These are phyloP conservation scores for Amanita rimosa DNA, from an alignment of 768 basidiomycete genomes.

Conservation along the genomic window DNA sequence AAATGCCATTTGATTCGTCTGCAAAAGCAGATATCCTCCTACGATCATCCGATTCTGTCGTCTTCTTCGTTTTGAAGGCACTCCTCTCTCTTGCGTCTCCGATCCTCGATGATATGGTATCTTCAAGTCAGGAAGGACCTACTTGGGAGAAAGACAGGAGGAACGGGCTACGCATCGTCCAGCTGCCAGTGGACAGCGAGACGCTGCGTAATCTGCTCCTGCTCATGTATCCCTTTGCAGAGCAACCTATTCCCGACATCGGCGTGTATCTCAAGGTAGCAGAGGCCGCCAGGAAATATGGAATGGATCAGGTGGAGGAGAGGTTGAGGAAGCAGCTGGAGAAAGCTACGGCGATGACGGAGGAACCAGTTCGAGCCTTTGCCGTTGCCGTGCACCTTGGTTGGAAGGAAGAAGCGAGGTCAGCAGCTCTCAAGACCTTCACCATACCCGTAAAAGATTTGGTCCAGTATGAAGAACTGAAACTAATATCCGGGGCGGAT, in stretches of 20 bases:
- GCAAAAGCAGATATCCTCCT: slow-evolving; percentile 15
- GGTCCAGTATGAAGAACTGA: too few species aligned
- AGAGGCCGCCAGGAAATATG: slow-evolving; percentile 19
- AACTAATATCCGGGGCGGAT: too few species aligned
- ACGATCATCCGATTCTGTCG: slow-evolving; percentile 17
- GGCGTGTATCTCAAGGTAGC: slow-evolving; percentile 14
- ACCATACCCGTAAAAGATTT: too few species aligned
- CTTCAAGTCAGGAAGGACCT: not conserved
- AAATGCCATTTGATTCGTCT: slow-evolving; percentile 1
- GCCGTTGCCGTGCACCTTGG: not conserved
- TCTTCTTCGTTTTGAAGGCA: slow-evolving; percentile 18
- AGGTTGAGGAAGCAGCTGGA: slow-evolving; percentile 13
- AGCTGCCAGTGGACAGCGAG: slow-evolving; percentile 8
- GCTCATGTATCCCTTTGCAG: slow-evolving; percentile 3
- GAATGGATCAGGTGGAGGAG: slow-evolving; percentile 16
- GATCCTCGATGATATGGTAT: slow-evolving; percentile 20
- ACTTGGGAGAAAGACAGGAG: not conserved
- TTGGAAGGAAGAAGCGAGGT: not conserved
- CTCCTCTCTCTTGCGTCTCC: slow-evolving; percentile 20
- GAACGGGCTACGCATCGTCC: slow-evolving; percentile 5
- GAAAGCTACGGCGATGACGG: not conserved
- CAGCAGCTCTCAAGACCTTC: too few species aligned
- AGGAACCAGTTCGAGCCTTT: slow-evolving; percentile 1
- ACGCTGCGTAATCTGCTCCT: slow-evolving; percentile 8
- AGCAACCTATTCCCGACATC: too few species aligned